A percentile compares a stretch with the other conserved stretches of the same genome.
phyloP scores from a whole-genome alignment of 495 filamentous ascomycete genomes.

The Chaetomium fimeti region DNA sequence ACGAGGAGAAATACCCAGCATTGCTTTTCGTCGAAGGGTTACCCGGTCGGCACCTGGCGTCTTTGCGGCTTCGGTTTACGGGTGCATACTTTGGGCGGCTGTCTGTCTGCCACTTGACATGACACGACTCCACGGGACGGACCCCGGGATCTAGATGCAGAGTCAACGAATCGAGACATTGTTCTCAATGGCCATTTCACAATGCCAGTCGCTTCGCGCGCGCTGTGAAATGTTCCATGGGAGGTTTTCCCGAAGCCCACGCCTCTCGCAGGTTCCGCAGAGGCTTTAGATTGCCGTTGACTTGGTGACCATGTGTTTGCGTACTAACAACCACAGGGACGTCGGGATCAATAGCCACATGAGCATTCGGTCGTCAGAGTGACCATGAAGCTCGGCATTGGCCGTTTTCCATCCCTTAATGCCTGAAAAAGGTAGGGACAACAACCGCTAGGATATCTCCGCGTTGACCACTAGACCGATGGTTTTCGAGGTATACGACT shows the following conservation, averaged over 20 bases:
- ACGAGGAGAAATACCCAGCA: conserved; percentile 25
- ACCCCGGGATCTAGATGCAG: conserved; percentile 33
- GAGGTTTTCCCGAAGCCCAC: conserved; percentile 58
- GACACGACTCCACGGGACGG: conserved; percentile 21
- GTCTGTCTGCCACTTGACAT: conserved; percentile 19
- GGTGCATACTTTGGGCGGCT: conserved; percentile 28
- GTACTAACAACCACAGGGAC: conserved; percentile 17
- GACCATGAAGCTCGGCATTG: conserved; percentile 11
- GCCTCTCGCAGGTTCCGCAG: conserved; percentile 29
- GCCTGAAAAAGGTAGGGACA: conserved; percentile 20
- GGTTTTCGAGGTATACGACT: conserved; percentile 77
- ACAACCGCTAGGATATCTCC: conserved; percentile 68
- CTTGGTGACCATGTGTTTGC: conserved; percentile 19
- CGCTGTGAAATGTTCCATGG: conserved; percentile 63
- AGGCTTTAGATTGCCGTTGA: conserved; percentile 24
- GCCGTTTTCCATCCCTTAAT: neutral
- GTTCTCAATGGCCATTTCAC: conserved; percentile 63
- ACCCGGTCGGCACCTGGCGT: conserved; percentile 33
- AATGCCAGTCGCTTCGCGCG: conserved; percentile 41
- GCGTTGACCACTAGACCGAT: conserved; percentile 58
- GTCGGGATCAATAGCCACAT: neutral
- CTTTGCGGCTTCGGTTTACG: conserved; percentile 28
- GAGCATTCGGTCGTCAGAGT: conserved; percentile 1
- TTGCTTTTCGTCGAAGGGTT: conserved; percentile 21
- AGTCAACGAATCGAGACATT: conserved; percentile 45